A percentile compares a stretch with the other conserved stretches of the same genome.
Evolutionary conservation across 108 stramenopile species (phyloP).

Genomic region (Skeletonema marinoi): DNA sequence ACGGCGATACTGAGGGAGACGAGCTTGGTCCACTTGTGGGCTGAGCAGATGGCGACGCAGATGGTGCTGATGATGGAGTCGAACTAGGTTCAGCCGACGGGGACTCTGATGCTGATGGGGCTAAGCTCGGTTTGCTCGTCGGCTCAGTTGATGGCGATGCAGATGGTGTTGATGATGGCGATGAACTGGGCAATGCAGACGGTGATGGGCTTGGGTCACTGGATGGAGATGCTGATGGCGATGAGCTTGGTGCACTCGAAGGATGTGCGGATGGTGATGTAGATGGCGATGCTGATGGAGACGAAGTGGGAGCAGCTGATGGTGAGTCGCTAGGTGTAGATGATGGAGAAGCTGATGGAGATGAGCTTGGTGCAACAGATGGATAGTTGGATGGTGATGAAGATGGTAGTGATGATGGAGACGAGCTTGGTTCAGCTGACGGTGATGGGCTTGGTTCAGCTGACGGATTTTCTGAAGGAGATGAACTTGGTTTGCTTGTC

Average conservation of each 20-base stretch:
- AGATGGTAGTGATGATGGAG: background rate
- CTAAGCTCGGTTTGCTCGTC: background rate
- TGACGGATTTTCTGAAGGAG: background rate
- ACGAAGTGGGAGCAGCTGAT: too few species aligned
- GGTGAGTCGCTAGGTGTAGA: too few species aligned
- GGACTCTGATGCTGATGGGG: background rate
- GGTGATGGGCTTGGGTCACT: too few species aligned
- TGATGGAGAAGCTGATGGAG: background rate
- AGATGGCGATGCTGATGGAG: too few species aligned
- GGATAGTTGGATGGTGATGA: background rate
- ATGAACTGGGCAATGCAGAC: too few species aligned
- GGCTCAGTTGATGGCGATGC: background rate
- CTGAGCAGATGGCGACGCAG: too few species aligned
- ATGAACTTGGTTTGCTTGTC: background rate
- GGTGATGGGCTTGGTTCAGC: background rate
- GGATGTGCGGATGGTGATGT: background rate
- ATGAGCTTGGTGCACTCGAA: background rate
- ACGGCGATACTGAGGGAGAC: too few species aligned
- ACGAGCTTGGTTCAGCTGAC: background rate
- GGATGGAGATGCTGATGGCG: background rate
- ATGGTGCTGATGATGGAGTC: background rate
- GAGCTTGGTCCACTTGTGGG: too few species aligned
- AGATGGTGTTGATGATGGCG: too few species aligned
- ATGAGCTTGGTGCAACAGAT: background rate
- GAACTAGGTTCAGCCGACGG: background rate